Evolutionary conservation across 208 protist genomes (phyloP).

Genomic region (Borovskyia barvae): DNA sequence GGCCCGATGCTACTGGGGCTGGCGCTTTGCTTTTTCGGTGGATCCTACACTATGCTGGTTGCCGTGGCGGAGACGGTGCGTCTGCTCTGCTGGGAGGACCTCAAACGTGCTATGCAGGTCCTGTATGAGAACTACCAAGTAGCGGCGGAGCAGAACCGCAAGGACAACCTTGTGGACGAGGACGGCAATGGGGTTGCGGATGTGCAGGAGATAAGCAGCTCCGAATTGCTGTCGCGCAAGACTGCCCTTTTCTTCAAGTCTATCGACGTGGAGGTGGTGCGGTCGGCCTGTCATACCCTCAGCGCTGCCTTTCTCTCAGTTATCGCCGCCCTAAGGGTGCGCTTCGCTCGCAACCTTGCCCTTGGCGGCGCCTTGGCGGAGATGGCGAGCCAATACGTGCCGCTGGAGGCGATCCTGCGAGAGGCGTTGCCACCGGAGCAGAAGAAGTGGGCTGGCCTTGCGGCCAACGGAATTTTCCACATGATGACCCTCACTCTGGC

Average conservation of each 20-base stretch:
- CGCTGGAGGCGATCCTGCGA: slow-evolving; percentile 36
- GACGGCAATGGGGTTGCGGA: slow-evolving; percentile 54
- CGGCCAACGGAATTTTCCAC: slow-evolving; percentile 29
- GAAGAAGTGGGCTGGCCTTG: slow-evolving; percentile 49
- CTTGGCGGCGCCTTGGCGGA: slow-evolving; percentile 62
- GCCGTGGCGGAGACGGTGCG: slow-evolving; percentile 71
- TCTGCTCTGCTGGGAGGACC: slow-evolving; percentile 65
- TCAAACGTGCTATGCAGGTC: slow-evolving; percentile 30
- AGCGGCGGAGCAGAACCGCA: slow-evolving; percentile 44
- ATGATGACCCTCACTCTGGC: slow-evolving; percentile 39
- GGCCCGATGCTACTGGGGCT: slow-evolving; percentile 61
- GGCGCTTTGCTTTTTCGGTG: slow-evolving; percentile 81
- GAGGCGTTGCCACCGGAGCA: slow-evolving; percentile 50
- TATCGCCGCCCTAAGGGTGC: slow-evolving; percentile 60
- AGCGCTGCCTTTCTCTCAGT: slow-evolving; percentile 46
- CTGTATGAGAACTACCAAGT: slow-evolving; percentile 69
- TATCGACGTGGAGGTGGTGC: slow-evolving; percentile 53
- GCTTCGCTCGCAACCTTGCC: slow-evolving; percentile 48
- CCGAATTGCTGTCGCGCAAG: slow-evolving; percentile 61
- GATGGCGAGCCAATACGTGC: slow-evolving; percentile 37
- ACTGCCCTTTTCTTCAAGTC: slow-evolving; percentile 48
- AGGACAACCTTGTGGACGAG: slow-evolving; percentile 49
- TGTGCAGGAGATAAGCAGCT: slow-evolving; percentile 35
- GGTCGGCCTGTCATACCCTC: slow-evolving; percentile 38
- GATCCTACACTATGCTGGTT: slow-evolving; percentile 69